These are phyloP conservation scores for Capsicum baccatum DNA, from an alignment of 257 asterid genomes.

Conservation along the genomic window DNA sequence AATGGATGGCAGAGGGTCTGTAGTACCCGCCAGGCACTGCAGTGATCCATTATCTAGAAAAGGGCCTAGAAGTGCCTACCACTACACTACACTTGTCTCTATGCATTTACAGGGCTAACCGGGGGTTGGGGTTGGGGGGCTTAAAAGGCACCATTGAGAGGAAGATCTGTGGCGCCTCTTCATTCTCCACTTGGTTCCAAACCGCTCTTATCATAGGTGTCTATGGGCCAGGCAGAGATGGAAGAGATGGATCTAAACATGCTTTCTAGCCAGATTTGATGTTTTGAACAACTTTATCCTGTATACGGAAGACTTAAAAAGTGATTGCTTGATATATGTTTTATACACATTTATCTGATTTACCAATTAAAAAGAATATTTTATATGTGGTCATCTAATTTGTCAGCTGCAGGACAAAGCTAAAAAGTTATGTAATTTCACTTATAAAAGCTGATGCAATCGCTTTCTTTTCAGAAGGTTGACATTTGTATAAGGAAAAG, in stretches of 20 bases:
- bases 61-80: background rate
- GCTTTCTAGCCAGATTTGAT: background rate
- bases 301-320: background rate
- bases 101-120: background rate
- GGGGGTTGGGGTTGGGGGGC: no score
- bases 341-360: background rate
- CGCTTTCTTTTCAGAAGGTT: background rate
- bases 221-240: no score
- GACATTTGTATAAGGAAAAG: background rate
- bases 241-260: background rate
- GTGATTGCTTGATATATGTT: slow-evolving; percentile 23
- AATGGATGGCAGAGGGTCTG: background rate
- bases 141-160: no score
- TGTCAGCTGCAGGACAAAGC: background rate
- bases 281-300: background rate
- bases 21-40: no score
- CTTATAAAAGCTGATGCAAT: background rate
- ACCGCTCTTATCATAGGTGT: no score
- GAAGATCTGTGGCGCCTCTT: no score
- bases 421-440: background rate
- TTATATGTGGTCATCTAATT: background rate
- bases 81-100: background rate
- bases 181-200: no score
- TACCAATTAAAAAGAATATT: background rate
- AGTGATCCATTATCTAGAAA: no score